Conservation (phyloP, 148 eudicot genomes). For the Rheum nobile region DNA sequence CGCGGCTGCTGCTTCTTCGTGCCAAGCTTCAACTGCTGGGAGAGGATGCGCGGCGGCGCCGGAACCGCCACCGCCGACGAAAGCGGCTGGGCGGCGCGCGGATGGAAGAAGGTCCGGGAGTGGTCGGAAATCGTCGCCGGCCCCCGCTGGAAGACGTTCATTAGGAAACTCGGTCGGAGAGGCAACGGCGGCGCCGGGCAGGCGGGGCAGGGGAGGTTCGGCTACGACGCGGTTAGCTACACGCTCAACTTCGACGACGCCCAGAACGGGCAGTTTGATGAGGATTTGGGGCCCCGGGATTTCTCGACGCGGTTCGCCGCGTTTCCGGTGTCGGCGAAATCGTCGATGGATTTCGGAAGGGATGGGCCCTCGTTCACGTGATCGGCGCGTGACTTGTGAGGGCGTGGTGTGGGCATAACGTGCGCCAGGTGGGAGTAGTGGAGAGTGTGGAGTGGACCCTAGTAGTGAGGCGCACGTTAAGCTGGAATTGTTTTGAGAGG, state of each 20-base stretch:
- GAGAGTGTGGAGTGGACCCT: not conserved
- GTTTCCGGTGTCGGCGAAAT: constrained; percentile 15
- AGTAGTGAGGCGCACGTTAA: not conserved
- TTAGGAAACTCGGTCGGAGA: constrained; percentile 24
- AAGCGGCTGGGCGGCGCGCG: constrained; percentile 10
- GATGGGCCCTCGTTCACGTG: constrained; percentile 16
- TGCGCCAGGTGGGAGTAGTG: not conserved
- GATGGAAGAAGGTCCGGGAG: constrained; percentile 21
- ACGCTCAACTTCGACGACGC: constrained; percentile 40
- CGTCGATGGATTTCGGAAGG: constrained; percentile 11
- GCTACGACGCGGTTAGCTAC: constrained; percentile 36
- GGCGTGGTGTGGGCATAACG: not conserved
- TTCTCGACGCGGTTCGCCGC: constrained; percentile 29
- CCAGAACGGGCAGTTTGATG: constrained; percentile 13
- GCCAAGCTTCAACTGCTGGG: constrained; percentile 23
- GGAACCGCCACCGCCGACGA: not conserved
- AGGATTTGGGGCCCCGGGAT: constrained; percentile 17
- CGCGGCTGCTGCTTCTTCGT: constrained; percentile 26
- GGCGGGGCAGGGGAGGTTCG: constrained; percentile 15
- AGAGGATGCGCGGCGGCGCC: constrained; percentile 14
- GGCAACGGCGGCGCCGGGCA: not conserved
- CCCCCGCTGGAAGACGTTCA: constrained; percentile 36
- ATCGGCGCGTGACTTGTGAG: not conserved
- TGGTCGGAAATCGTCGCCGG: constrained; percentile 46
- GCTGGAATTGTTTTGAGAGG: not conserved